These are phyloP conservation scores for Coffea humblotiana DNA, from an alignment of 305 asterid species.

Conservation along the genomic window DNA sequence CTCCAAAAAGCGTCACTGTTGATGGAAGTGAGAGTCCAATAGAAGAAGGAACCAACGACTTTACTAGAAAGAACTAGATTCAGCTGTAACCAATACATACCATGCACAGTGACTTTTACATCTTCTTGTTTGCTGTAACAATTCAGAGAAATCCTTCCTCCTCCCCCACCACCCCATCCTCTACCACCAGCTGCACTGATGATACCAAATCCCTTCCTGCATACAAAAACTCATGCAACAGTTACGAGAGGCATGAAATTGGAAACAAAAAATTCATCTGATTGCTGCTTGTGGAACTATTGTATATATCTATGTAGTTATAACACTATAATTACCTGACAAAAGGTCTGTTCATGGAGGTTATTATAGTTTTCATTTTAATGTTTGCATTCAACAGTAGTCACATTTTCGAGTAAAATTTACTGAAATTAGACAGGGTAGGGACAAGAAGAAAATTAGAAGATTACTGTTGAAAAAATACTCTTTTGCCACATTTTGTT, in stretches of 20 bases:
- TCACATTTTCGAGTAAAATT: neutral
- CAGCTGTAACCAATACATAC: constrained; percentile 49
- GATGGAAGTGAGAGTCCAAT: neutral
- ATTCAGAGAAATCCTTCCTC: constrained; percentile 87
- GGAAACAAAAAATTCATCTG: neutral
- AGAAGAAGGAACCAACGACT: neutral
- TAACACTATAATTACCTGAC: too few relatives aligned
- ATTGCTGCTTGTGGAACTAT: too few relatives aligned
- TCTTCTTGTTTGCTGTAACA: constrained; percentile 99
- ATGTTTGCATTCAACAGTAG: neutral
- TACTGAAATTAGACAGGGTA: neutral
- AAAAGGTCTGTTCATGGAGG: too few relatives aligned
- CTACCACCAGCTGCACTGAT: constrained; percentile 94
- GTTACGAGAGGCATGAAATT: constrained; percentile 18
- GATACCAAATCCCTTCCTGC: constrained; percentile 87
- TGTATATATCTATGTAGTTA: too few relatives aligned
- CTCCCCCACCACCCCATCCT: constrained; percentile 99
- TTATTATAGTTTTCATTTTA: neutral
- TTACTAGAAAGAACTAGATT: constrained; percentile 27
- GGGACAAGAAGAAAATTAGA: neutral
- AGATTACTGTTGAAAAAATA: neutral
- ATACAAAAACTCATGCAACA: constrained; percentile 33
- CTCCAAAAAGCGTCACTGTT: neutral
- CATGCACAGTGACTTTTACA: constrained; percentile 78
- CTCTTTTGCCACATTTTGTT: neutral